phyloP scores from a whole-genome alignment of 106 monocot species.

The Apostasia ramifera region DNA sequence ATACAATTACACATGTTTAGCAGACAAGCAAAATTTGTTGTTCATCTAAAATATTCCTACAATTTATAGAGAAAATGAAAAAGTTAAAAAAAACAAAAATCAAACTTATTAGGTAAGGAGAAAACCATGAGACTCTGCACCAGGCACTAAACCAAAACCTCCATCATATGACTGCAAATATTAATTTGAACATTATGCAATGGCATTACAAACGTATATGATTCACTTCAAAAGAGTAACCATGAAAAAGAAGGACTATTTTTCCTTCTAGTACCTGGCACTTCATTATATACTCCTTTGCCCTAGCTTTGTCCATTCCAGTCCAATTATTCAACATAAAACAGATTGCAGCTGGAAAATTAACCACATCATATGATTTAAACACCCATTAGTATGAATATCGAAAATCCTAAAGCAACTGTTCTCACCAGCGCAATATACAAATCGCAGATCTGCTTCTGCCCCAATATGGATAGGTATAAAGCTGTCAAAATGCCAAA shows the following conservation, averaged over 20 bases:
- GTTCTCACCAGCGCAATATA: conserved; percentile 89
- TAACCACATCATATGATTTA: conserved; percentile 1
- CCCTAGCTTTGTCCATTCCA: conserved; percentile 77
- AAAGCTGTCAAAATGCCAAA: conserved; percentile 45
- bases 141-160: conserved; percentile 91
- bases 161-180: conserved; percentile 95
- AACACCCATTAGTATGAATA: background rate
- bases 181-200: conserved; percentile 8
- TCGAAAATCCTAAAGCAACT: conserved; percentile 1
- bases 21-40: background rate
- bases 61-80: background rate
- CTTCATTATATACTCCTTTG: conserved; percentile 62
- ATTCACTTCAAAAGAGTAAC: background rate
- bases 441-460: conserved; percentile 93
- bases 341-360: conserved; percentile 81
- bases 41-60: background rate
- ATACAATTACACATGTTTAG: conserved; percentile 20
- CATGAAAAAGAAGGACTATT: background rate
- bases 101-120: background rate
- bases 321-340: conserved; percentile 75
- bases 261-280: conserved; percentile 59
- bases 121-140: conserved; percentile 99
- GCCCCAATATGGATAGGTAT: conserved; percentile 84
- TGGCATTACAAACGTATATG: background rate
- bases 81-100: background rate